Evolutionary conservation across 805 yeast genomes (phyloP), one percentile per base, ranked within the genome.

Genomic region (Starmerella scarabaei): DNA sequence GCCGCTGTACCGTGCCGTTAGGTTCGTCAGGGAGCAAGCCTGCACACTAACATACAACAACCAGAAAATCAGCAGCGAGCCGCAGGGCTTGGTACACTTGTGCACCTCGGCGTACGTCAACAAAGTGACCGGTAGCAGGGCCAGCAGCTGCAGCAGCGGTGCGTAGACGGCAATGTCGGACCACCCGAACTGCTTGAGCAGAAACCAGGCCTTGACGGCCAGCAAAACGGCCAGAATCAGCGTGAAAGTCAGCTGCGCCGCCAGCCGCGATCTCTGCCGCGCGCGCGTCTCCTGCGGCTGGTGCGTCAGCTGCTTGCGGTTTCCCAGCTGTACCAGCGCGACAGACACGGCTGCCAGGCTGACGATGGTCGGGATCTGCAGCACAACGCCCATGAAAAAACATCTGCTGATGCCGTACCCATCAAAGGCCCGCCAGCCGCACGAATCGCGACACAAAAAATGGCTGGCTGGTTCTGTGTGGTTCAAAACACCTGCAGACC

Each of bases 1-100:
- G n/a, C n/a, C n/a, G n/a, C n/a, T n/a, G n/a, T n/a, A n/a, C n/a
- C n/a, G n/a, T n/a, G n/a, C n/a, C 7, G 26, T 7, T 23, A 23
- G 11, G 26, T 7, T 7, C 11, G 26, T 7, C 7, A 23, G 9
- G 26, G 26, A 7, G 7, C 9, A 7, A 11, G 11, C 7, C 26
- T 23, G 26, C 26, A 23, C 26, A 7, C 7, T 7, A 7, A 23
- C 26, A 23, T 23, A 23, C 7, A 7, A 58, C 14, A 20, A 73
- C 94, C 94, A 88, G 60, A 72, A 88, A 47, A 78, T 66, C 30
- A 88, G 68, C 35, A 85, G 61, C 0, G 73, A 65, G 2, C 88
- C 78, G 49, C 69, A 72, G 1, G 95, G 75, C 18, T 81, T 71
- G 32, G 62, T 67, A 9, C 75, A 56, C 55, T 80, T 74, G 58